Evolutionary conservation across 495 filamentous ascomycete genomes (phyloP), one percentile per base, ranked within the genome.

Genomic region (Aspergillus panamensis): DNA sequence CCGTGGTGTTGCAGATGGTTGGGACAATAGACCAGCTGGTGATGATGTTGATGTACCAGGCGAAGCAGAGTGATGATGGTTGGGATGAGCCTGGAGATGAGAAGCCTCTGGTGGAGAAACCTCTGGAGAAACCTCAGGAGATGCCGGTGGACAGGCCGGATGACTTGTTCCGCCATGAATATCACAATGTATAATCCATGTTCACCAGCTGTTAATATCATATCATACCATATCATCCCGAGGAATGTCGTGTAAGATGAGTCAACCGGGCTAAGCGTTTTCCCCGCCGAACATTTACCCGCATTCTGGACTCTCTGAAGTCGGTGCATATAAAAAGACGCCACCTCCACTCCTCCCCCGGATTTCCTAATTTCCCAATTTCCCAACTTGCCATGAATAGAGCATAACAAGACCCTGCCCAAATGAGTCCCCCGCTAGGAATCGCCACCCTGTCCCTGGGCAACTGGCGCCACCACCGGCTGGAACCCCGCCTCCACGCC

Each of bases 361-460:
- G 32, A 6, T 48, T 19, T 2, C n/a, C n/a, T n/a, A n/a, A n/a
- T n/a, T n/a, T 20, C 14, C 16, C 44, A 14, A n/a, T 66, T 63
- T 59, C 30, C 58, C 12, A 42, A 47, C n/a, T 44, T 3, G n/a
- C 8, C 6, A 12, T 6, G 10, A 43, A 43, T 40, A 40, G 9
- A 40, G 5, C 0, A 40, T 14, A 5, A 16, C 13, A 40, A 40
- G 12, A 10, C 4, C 16, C 8, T 20, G 9, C 19, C 42, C 6
- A 40, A 40, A 45, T 45, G 42, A 6, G 8, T 13, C 48, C 12
- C 35, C 51, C 20, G 25, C 51, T 67, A 30, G 69, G 69, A 19
- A 71, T 71, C 21, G 68, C 69, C 33, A 71, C 69, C 0, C 47
- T 74, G 33, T 72, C 69, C 48, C 65, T 72, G 6, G 71, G 69